A percentile compares a stretch with the other conserved stretches of the same genome.
phyloP scores from a whole-genome alignment of 2,329 filamentous ascomycete species.

The Zalaria sp. region DNA sequence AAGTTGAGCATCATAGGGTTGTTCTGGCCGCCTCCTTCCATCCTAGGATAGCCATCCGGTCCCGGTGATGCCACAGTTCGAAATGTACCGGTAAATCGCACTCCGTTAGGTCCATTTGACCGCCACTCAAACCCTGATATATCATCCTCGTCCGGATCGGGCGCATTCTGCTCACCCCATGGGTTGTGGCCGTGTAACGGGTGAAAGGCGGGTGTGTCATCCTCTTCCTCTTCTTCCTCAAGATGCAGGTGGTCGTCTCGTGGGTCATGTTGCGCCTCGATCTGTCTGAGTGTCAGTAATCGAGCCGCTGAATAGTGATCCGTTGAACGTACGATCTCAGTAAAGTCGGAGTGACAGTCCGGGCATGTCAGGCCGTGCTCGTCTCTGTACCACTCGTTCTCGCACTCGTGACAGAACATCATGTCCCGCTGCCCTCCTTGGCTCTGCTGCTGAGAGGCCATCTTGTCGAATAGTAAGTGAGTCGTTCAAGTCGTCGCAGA shows the following conservation, averaged over 20 bases:
- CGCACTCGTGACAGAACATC: constrained; percentile 75
- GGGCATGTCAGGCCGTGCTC: constrained; percentile 60
- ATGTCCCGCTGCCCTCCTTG: constrained; percentile 42
- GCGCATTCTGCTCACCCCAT: constrained; percentile 31
- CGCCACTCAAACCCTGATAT: constrained; percentile 18
- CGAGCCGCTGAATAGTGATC: neutral
- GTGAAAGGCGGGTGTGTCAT: constrained; percentile 13
- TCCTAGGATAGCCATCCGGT: neutral
- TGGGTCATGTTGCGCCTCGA: constrained; percentile 47
- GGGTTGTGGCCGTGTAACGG: constrained; percentile 32
- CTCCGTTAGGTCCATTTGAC: constrained; percentile 13
- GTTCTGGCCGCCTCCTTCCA: neutral
- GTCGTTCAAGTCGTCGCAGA: no score
- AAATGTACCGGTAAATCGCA: constrained; percentile 5
- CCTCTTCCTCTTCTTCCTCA: constrained; percentile 14
- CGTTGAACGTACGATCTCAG: constrained; percentile 62
- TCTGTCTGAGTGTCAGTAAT: constrained; percentile 15
- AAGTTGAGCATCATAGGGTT: constrained; percentile 5
- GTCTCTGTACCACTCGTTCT: constrained; percentile 66
- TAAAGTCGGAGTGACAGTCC: constrained; percentile 61
- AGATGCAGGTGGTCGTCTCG: constrained; percentile 26
- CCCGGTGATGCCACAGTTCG: neutral
- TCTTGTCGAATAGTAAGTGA: no score
- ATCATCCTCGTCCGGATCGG: constrained; percentile 34
- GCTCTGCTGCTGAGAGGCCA: neutral